Percentiles rank a stretch among this genome's conserved stretches.
These are phyloP conservation scores for Yarrowia porcina DNA, from an alignment of 805 yeast species.

Conservation along the genomic window DNA sequence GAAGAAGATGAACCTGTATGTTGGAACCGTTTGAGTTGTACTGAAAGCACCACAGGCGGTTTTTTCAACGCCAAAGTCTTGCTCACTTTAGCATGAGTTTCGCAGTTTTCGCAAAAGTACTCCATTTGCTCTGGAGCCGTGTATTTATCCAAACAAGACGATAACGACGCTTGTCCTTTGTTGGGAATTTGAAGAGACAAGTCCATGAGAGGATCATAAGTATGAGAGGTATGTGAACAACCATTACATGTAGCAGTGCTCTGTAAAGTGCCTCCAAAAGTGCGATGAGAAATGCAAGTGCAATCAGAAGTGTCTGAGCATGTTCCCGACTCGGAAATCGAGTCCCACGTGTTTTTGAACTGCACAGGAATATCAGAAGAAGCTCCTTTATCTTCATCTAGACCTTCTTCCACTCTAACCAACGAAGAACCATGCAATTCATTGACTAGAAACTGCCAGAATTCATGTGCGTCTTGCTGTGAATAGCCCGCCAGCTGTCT, in stretches of 20 bases:
- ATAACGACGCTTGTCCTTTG: slow-evolving; percentile 40
- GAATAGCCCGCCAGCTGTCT: slow-evolving; percentile 88
- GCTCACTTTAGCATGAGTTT: slow-evolving; percentile 57
- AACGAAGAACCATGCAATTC: slow-evolving; percentile 56
- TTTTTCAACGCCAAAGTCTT: slow-evolving; percentile 68
- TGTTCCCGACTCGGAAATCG: not conserved
- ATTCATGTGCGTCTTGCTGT: slow-evolving; percentile 98
- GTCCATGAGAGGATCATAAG: slow-evolving; percentile 87
- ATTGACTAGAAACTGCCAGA: slow-evolving; percentile 86
- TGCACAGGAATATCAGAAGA: slow-evolving; percentile 19
- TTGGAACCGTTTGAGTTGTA: slow-evolving; percentile 76
- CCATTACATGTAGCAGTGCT: slow-evolving; percentile 72
- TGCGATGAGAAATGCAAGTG: slow-evolving; percentile 73
- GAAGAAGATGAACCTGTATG: slow-evolving; percentile 48
- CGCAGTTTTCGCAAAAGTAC: slow-evolving; percentile 68
- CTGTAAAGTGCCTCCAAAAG: slow-evolving; percentile 80
- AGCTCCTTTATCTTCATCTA: not conserved
- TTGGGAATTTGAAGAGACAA: slow-evolving; percentile 66
- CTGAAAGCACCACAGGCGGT: slow-evolving; percentile 72
- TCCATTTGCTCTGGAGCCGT: slow-evolving; percentile 77
- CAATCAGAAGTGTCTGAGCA: slow-evolving; percentile 43
- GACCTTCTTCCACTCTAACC: not conserved
- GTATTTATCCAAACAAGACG: slow-evolving; percentile 70
- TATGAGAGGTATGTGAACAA: slow-evolving; percentile 62
- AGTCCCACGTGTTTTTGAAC: slow-evolving; percentile 21